Percentiles rank a stretch among this genome's conserved stretches.
Evolutionary conservation across 1,284 basidiomycete species (phyloP).

Genomic region (Tausonia pullulans): DNA sequence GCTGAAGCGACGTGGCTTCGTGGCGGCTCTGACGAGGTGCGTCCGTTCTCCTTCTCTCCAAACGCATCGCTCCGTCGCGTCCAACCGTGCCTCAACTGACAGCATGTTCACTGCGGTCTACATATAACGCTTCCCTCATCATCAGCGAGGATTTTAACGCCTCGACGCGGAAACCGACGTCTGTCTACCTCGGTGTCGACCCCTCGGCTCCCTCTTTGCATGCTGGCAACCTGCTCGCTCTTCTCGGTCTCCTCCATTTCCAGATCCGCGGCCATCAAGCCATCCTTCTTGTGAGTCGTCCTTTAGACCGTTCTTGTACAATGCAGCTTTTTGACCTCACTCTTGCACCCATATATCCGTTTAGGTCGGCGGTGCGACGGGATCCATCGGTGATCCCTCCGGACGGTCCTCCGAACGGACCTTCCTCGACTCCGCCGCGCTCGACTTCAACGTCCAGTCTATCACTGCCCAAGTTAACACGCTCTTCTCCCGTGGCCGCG

Average conservation of each 20-base stretch:
- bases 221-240: slow-evolving; percentile 83
- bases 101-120: too few relatives aligned
- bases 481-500: slow-evolving; percentile 59
- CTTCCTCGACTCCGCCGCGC: slow-evolving; percentile 48
- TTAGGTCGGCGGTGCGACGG: slow-evolving; percentile 92
- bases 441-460: slow-evolving; percentile 55
- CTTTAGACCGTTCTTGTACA: slow-evolving; percentile 7
- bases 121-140: not conserved
- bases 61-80: too few relatives aligned
- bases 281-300: slow-evolving; percentile 59
- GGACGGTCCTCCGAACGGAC: slow-evolving; percentile 76
- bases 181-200: slow-evolving; percentile 82
- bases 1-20: not conserved
- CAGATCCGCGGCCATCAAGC: slow-evolving; percentile 66
- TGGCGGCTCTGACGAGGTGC: not conserved
- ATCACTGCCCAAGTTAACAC: slow-evolving; percentile 54
- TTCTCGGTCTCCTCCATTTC: slow-evolving; percentile 80
- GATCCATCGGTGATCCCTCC: slow-evolving; percentile 92
- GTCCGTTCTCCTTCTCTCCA: not conserved
- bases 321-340: not conserved
- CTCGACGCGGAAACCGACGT: slow-evolving; percentile 28
- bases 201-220: slow-evolving; percentile 83
- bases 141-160: slow-evolving; percentile 8
- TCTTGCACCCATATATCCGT: not conserved
- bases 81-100: too few relatives aligned